A percentile compares a stretch with the other conserved stretches of the same genome.
phyloP scores from a whole-genome alignment of 495 filamentous ascomycete genomes.

The Neurospora sp. region DNA sequence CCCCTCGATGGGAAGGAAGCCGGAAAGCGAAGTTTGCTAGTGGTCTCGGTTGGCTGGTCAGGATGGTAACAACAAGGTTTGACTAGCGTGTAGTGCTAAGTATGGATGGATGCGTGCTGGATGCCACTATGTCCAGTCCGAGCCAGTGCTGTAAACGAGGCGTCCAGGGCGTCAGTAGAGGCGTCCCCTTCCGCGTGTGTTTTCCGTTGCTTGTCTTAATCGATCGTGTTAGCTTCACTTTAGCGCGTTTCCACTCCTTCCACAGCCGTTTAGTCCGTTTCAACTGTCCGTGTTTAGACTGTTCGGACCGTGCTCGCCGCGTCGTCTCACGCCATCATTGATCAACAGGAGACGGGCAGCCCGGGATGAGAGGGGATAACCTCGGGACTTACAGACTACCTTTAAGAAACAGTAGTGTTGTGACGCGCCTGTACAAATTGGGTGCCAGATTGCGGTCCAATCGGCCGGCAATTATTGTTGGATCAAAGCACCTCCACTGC shows the following conservation, averaged over 20 bases:
- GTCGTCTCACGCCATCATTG: neutral
- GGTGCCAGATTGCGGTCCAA: neutral
- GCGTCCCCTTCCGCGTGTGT: neutral
- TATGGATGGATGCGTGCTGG: neutral
- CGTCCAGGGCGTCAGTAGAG: neutral
- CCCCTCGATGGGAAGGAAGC: constrained; percentile 1
- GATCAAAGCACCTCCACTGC: neutral
- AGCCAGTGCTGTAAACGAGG: neutral
- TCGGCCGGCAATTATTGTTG: neutral
- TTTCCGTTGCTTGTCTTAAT: neutral
- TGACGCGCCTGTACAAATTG: neutral
- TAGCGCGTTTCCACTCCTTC: neutral
- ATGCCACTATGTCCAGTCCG: neutral
- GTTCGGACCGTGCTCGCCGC: neutral
- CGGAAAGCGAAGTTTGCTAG: neutral
- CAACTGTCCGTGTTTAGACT: neutral
- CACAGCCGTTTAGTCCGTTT: neutral
- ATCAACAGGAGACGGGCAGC: neutral
- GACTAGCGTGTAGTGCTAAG: neutral
- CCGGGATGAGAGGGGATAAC: neutral
- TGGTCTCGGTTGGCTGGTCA: neutral
- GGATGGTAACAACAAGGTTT: neutral
- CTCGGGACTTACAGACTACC: neutral
- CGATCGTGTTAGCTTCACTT: neutral
- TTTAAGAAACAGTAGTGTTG: neutral